Conservation (phyloP, 1,139 yeast genomes). For the Diutina mesorugosa region DNA sequence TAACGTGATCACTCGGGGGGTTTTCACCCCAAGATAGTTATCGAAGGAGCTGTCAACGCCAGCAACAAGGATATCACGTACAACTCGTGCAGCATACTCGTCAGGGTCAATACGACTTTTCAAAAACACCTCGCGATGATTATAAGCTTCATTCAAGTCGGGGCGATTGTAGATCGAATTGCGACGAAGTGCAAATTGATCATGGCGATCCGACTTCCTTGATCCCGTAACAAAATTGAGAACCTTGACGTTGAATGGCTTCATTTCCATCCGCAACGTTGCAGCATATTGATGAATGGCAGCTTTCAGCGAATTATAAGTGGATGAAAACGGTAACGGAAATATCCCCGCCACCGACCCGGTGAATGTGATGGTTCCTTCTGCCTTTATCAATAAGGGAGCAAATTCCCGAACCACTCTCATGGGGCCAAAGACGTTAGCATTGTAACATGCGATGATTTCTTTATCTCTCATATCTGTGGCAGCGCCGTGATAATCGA, state of each 20-base stretch:
- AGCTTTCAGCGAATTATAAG: constrained; percentile 64
- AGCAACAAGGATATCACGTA: constrained; percentile 33
- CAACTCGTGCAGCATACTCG: constrained; percentile 41
- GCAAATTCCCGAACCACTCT: neutral
- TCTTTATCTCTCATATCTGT: neutral
- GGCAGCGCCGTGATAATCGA: neutral
- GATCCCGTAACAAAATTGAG: constrained; percentile 45
- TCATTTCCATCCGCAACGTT: constrained; percentile 50
- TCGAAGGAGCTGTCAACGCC: constrained; percentile 26
- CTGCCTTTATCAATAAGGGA: neutral
- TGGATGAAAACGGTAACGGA: constrained; percentile 61
- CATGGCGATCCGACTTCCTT: neutral
- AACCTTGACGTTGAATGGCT: constrained; percentile 62
- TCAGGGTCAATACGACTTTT: constrained; percentile 19
- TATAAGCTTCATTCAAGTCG: neutral
- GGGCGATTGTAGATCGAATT: neutral
- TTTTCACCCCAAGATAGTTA: constrained; percentile 18
- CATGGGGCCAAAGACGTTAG: neutral
- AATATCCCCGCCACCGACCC: neutral
- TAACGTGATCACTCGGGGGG: constrained; percentile 6
- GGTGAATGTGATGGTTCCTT: neutral
- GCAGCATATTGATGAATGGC: constrained; percentile 65
- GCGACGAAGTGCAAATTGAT: neutral
- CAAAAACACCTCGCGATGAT: neutral
- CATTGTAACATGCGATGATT: neutral